phyloP scores from a whole-genome alignment of 2,329 filamentous ascomycete species.

The Ascochyta clinopodiicola region DNA sequence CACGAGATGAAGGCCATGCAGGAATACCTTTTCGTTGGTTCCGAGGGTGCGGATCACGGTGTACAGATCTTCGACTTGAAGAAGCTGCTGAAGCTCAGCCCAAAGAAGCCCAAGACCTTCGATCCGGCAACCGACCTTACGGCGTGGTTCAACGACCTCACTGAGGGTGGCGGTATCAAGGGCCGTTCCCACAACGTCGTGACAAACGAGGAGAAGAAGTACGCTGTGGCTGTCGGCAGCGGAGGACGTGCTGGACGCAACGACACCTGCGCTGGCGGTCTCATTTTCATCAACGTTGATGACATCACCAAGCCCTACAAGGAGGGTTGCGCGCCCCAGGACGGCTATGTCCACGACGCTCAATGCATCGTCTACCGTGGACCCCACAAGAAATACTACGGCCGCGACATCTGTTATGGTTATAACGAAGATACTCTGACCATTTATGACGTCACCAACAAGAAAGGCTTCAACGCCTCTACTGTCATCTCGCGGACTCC shows the following conservation, averaged over 20 bases:
- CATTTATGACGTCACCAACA: conserved; percentile 61
- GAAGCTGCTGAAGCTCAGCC: conserved; percentile 46
- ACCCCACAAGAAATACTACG: conserved; percentile 58
- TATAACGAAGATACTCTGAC: conserved; percentile 63
- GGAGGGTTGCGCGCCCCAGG: conserved; percentile 61
- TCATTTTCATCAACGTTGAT: conserved; percentile 66
- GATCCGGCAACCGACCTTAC: conserved; percentile 37
- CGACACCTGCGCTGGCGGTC: conserved; percentile 56
- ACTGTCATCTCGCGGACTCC: conserved; percentile 62
- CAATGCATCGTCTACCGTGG: conserved; percentile 65
- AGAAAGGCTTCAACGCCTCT: conserved; percentile 61
- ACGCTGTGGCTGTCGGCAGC: conserved; percentile 45
- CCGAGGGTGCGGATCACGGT: conserved; percentile 54
- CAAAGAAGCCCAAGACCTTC: conserved; percentile 42
- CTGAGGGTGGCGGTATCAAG: conserved; percentile 23
- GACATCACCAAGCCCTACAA: conserved; percentile 55
- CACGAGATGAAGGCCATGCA: conserved; percentile 58
- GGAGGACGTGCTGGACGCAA: conserved; percentile 38
- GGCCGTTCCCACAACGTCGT: conserved; percentile 48
- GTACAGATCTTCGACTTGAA: conserved; percentile 68
- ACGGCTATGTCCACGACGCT: conserved; percentile 67
- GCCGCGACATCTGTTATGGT: conserved; percentile 63
- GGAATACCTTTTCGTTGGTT: conserved; percentile 52
- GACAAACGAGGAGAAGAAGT: conserved; percentile 43
- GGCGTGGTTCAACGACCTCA: conserved; percentile 36